Evolutionary conservation across 2,329 filamentous ascomycete genomes (phyloP).

Genomic region (Botrytis medusae): DNA sequence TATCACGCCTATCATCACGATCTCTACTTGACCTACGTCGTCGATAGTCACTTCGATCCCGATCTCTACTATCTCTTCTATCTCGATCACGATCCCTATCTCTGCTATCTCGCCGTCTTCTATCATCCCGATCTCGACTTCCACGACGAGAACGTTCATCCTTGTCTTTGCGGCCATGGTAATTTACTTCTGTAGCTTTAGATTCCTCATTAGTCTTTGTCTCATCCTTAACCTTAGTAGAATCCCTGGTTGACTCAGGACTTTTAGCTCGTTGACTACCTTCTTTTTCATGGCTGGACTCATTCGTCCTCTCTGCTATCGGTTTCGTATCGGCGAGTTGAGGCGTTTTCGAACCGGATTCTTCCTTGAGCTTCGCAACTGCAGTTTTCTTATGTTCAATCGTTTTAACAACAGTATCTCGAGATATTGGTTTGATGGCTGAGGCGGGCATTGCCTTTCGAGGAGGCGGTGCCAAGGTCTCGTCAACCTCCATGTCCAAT

Average conservation of each 20-base stretch:
- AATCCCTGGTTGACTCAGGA: constrained; percentile 3
- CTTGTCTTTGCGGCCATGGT: constrained; percentile 21
- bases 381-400: constrained; percentile 35
- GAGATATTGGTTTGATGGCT: constrained; percentile 39
- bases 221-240: constrained; percentile 7
- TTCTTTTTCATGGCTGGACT: constrained; percentile 26
- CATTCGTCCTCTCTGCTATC: constrained; percentile 22
- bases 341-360: constrained; percentile 31
- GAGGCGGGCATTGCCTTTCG: constrained; percentile 39
- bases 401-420: constrained; percentile 33
- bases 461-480: constrained; percentile 39
- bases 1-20: constrained; percentile 37
- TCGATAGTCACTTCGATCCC: constrained; percentile 35
- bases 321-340: constrained; percentile 19
- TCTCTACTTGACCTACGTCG: constrained; percentile 32
- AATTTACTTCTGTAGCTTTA: not conserved
- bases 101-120: constrained; percentile 27
- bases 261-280: constrained; percentile 17
- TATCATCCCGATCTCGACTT: constrained; percentile 21
- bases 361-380: constrained; percentile 26
- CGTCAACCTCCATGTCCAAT: constrained; percentile 39
- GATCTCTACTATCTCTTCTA: constrained; percentile 35
- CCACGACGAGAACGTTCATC: constrained; percentile 24
- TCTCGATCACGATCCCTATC: constrained; percentile 29
- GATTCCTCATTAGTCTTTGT: constrained; percentile 12